Evolutionary conservation across 768 basidiomycete genomes (phyloP).

Genomic region (Termitomyces heimii): DNA sequence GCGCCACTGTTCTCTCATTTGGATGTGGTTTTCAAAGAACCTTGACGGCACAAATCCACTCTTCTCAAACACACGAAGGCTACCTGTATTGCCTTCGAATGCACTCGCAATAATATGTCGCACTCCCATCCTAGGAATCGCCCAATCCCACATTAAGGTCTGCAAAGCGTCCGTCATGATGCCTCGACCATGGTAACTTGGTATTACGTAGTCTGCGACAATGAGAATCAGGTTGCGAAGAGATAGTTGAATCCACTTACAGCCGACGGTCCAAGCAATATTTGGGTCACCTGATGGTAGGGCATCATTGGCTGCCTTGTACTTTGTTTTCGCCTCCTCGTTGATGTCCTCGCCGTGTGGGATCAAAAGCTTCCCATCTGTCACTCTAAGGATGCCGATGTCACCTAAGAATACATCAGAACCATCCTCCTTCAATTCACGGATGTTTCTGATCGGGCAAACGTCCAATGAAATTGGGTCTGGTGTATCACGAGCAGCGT

Average conservation of each 20-base stretch:
- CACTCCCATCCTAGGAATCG: slow-evolving; percentile 57
- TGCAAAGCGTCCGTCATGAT: slow-evolving; percentile 68
- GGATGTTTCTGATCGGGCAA: slow-evolving; percentile 44
- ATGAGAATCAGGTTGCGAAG: not conserved
- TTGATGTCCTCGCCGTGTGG: slow-evolving; percentile 19
- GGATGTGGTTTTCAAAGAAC: slow-evolving; percentile 31
- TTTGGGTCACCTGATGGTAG: slow-evolving; percentile 42
- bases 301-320: slow-evolving; percentile 33
- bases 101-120: slow-evolving; percentile 37
- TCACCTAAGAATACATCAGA: slow-evolving; percentile 50
- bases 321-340: slow-evolving; percentile 27
- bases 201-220: slow-evolving; percentile 50
- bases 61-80: slow-evolving; percentile 62
- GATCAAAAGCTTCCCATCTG: slow-evolving; percentile 15
- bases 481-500: slow-evolving; percentile 17
- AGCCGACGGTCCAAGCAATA: slow-evolving; percentile 58
- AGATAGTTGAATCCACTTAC: slow-evolving; percentile 26
- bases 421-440: slow-evolving; percentile 54
- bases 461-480: slow-evolving; percentile 28
- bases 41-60: slow-evolving; percentile 44
- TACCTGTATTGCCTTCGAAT: slow-evolving; percentile 51
- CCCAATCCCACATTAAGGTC: slow-evolving; percentile 53
- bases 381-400: slow-evolving; percentile 28
- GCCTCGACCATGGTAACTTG: slow-evolving; percentile 58
- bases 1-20: slow-evolving; percentile 30